Evolutionary conservation across 192 early-diverging fungal genomes (phyloP).

Genomic region (Umbelopsis ramanniana): DNA sequence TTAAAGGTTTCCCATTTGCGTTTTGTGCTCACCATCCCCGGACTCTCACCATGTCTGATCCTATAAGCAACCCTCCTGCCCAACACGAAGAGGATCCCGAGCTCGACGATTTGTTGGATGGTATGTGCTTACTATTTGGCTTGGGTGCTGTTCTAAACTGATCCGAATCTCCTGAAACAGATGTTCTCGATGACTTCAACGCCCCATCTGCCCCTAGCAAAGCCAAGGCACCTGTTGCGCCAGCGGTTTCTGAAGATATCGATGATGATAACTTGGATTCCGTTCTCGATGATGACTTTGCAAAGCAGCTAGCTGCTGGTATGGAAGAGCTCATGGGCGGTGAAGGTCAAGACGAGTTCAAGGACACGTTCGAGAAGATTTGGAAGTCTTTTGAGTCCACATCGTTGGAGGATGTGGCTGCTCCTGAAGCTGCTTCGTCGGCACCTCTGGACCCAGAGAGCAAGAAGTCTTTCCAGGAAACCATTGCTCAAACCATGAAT

Average conservation of each 20-base stretch:
- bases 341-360: conserved; percentile 49
- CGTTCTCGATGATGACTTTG: conserved; percentile 71
- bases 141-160: too few species aligned
- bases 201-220: conserved; percentile 37
- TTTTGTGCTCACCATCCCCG: not conserved
- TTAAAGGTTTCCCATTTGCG: not conserved
- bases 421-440: conserved; percentile 2
- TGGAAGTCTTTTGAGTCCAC: conserved; percentile 48
- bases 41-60: conserved; percentile 13
- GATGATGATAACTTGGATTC: conserved; percentile 29
- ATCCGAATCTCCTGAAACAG: conserved; percentile 35
- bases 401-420: not conserved
- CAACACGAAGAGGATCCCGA: conserved; percentile 62
- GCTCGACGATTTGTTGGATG: conserved; percentile 71
- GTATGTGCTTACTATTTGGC: conserved; percentile 24
- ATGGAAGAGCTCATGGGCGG: conserved; percentile 83
- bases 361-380: conserved; percentile 58
- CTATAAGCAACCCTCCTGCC: not conserved
- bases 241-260: conserved; percentile 23
- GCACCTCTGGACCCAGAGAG: conserved; percentile 23
- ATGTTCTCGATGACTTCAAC: conserved; percentile 78
- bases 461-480: conserved; percentile 77
- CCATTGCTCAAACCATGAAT: conserved; percentile 87
- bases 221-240: conserved; percentile 46
- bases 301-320: conserved; percentile 72